Evolutionary conservation across 495 filamentous ascomycete species (phyloP).

Genomic region (Xylaria scruposa): DNA sequence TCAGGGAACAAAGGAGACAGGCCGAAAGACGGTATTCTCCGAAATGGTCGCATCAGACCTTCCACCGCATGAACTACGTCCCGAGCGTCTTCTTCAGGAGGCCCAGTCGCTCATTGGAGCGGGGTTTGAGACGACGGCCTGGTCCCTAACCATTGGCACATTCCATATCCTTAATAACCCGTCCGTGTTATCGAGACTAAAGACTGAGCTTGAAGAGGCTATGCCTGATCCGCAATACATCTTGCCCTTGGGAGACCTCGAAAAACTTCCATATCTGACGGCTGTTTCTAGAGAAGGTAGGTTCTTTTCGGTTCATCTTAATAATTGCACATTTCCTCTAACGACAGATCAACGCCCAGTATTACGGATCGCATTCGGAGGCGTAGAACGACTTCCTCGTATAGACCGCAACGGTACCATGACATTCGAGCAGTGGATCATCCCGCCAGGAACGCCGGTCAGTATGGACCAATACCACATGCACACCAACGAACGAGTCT

Average conservation of each 20-base stretch:
- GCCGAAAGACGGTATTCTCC: slow-evolving; percentile 30
- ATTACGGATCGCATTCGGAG: neutral
- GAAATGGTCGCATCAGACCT: slow-evolving; percentile 42
- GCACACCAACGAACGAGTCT: slow-evolving; percentile 49
- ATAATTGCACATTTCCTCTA: neutral
- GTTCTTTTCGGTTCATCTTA: neutral
- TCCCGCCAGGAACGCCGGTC: slow-evolving; percentile 30
- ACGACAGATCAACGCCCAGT: neutral
- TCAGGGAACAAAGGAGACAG: slow-evolving; percentile 10
- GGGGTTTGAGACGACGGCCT: slow-evolving; percentile 47
- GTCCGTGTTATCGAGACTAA: slow-evolving; percentile 33
- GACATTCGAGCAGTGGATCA: slow-evolving; percentile 26
- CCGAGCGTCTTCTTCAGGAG: slow-evolving; percentile 36
- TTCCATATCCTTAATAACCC: slow-evolving; percentile 45
- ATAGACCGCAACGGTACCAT: slow-evolving; percentile 13
- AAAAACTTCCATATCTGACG: slow-evolving; percentile 44
- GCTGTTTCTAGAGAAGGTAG: slow-evolving; percentile 48
- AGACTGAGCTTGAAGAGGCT: slow-evolving; percentile 35
- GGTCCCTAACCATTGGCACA: slow-evolving; percentile 34
- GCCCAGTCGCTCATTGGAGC: slow-evolving; percentile 39
- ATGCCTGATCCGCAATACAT: slow-evolving; percentile 30
- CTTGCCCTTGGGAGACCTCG: slow-evolving; percentile 33
- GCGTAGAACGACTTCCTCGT: slow-evolving; percentile 6
- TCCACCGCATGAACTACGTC: slow-evolving; percentile 37
- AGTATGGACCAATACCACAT: slow-evolving; percentile 41